These are phyloP conservation scores for Phytophthora pseudosyringae DNA, from an alignment of 352 stramenopile species.

Conservation along the genomic window DNA sequence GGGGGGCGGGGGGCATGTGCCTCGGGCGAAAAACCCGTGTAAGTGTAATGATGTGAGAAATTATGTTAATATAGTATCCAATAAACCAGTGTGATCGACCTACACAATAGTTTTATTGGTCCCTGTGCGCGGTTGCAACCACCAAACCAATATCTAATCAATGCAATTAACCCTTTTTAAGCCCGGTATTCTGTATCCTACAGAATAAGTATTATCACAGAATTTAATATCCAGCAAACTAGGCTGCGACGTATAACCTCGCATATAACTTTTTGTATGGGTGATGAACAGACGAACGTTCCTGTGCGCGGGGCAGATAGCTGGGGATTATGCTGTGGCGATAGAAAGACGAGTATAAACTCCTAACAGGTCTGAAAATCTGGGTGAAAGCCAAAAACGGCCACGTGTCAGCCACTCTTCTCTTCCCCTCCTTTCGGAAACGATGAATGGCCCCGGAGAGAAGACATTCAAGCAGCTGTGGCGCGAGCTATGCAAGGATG, in stretches of 20 bases:
- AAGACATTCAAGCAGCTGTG: slow-evolving; percentile 17
- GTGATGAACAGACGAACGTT: background rate
- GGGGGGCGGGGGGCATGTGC: too few species aligned
- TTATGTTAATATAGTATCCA: too few species aligned
- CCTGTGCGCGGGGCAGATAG: slow-evolving; percentile 7
- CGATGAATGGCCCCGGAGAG: slow-evolving; percentile 7
- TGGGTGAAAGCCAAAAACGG: background rate
- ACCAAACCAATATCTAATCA: too few species aligned
- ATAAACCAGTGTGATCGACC: too few species aligned
- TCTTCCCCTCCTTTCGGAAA: background rate
- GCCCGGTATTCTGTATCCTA: slow-evolving; percentile 28
- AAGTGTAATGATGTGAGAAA: too few species aligned
- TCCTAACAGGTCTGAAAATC: slow-evolving; percentile 18
- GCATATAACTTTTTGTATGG: slow-evolving; percentile 19
- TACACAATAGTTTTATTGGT: too few species aligned
- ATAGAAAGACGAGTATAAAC: slow-evolving; percentile 22
- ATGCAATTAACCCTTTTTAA: slow-evolving; percentile 33
- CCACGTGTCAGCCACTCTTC: background rate
- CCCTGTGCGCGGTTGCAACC: too few species aligned
- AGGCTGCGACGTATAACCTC: background rate
- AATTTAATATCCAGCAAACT: slow-evolving; percentile 22
- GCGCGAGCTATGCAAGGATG: too few species aligned
- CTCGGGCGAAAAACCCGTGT: too few species aligned
- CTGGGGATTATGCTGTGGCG: slow-evolving; percentile 2
- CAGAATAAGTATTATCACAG: slow-evolving; percentile 23